phyloP scores from a whole-genome alignment of 176 grass and related monocot genomes.

The Rhipidocladum racemiflorum region DNA sequence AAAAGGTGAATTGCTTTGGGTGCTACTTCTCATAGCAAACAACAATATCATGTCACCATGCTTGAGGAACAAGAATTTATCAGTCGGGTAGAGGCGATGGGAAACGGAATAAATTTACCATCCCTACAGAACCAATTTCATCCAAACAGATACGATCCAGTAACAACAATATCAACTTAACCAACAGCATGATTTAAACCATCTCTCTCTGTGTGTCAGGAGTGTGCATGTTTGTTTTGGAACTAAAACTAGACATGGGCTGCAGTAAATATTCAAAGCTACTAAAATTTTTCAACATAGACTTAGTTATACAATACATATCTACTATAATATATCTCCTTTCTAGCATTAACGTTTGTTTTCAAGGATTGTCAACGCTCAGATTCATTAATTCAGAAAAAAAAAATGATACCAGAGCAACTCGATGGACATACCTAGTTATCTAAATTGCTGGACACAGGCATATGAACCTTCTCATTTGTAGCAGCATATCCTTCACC shows the following conservation, averaged over 20 bases:
- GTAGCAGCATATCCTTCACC: constrained; percentile 34
- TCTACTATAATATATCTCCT: not conserved
- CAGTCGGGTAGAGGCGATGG: not conserved
- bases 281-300: not conserved
- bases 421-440: constrained; percentile 27
- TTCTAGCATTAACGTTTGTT: not conserved
- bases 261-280: not conserved
- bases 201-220: not conserved
- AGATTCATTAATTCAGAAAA: not conserved
- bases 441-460: constrained; percentile 23
- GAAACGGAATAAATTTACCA: not conserved
- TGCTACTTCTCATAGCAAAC: constrained; percentile 17
- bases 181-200: not conserved
- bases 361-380: not conserved
- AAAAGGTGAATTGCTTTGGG: constrained; percentile 34
- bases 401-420: not conserved
- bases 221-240: not conserved
- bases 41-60: constrained; percentile 27
- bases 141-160: not conserved
- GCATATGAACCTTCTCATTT: constrained; percentile 38
- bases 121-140: not conserved
- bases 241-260: not conserved
- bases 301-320: not conserved
- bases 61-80: not conserved
- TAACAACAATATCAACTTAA: not conserved